Percentiles rank a stretch among this genome's conserved stretches.
Evolutionary conservation across 768 basidiomycete species (phyloP).

Genomic region (Gloeostereum incarnatum): DNA sequence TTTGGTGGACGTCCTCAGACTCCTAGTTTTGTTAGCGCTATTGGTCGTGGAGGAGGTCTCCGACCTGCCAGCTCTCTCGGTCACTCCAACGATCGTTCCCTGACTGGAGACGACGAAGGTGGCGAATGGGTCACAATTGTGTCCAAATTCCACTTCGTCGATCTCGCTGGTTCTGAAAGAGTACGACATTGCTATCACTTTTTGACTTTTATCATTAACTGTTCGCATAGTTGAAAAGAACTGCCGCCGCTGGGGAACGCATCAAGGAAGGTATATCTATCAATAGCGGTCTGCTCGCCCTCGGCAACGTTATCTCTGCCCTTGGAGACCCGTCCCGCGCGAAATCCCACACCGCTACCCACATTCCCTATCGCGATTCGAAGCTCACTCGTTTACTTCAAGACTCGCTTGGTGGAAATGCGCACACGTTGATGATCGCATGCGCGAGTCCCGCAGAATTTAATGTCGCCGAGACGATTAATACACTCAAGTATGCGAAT

Average conservation of each 20-base stretch:
- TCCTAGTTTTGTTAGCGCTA: slow-evolving; percentile 70
- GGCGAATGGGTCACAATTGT: slow-evolving; percentile 87
- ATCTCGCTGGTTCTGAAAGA: slow-evolving; percentile 93
- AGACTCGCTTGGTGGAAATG: slow-evolving; percentile 96
- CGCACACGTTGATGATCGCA: slow-evolving; percentile 98
- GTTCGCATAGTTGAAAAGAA: slow-evolving; percentile 74
- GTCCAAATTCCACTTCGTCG: slow-evolving; percentile 98
- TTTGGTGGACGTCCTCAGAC: slow-evolving; percentile 72
- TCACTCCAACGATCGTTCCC: slow-evolving; percentile 43
- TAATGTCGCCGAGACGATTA: slow-evolving; percentile 90
- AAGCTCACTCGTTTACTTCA: slow-evolving; percentile 94
- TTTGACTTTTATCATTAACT: slow-evolving; percentile 5
- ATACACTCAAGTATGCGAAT: slow-evolving; percentile 95
- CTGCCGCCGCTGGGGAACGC: slow-evolving; percentile 90
- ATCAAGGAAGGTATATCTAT: slow-evolving; percentile 99
- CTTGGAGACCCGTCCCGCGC: slow-evolving; percentile 88
- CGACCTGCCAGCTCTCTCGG: slow-evolving; percentile 81
- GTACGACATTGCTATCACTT: slow-evolving; percentile 31
- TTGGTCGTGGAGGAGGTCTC: slow-evolving; percentile 55
- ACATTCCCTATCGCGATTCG: slow-evolving; percentile 97
- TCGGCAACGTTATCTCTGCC: slow-evolving; percentile 98
- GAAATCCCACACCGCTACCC: slow-evolving; percentile 74
- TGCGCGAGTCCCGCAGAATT: slow-evolving; percentile 95
- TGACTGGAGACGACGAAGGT: slow-evolving; percentile 42
- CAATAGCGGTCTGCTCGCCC: slow-evolving; percentile 91